These are phyloP conservation scores for Neocatenulostroma microsporum DNA, from an alignment of 2,329 filamentous ascomycete genomes.

Conservation along the genomic window DNA sequence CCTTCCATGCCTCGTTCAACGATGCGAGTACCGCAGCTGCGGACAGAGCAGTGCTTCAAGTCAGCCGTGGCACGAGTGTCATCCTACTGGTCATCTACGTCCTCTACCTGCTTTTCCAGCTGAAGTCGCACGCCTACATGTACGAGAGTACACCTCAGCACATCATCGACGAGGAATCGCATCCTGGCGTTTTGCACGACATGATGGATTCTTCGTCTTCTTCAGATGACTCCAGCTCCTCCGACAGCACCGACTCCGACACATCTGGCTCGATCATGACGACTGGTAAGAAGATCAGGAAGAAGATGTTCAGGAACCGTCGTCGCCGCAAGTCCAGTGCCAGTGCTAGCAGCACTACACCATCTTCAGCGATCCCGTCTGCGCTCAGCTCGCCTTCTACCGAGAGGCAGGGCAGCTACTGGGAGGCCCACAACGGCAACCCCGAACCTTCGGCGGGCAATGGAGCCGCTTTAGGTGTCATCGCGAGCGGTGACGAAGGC, in stretches of 20 bases:
- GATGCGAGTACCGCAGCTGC: conserved; percentile 22
- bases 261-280: conserved; percentile 53
- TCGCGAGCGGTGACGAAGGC: conserved; percentile 50
- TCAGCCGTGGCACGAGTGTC: conserved; percentile 83
- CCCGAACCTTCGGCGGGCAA: conserved; percentile 27
- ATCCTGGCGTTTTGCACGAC: conserved; percentile 73
- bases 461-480: conserved; percentile 31
- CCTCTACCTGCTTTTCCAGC: conserved; percentile 79
- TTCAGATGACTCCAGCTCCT: conserved; percentile 44
- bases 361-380: conserved; percentile 36
- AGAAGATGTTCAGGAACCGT: conserved; percentile 62
- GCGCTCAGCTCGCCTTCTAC: conserved; percentile 39
- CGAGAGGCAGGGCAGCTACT: conserved; percentile 32
- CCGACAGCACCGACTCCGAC: conserved; percentile 54
- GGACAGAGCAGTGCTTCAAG: conserved; percentile 48
- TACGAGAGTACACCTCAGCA: conserved; percentile 89
- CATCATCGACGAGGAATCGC: conserved; percentile 84
- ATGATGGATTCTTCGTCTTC: conserved; percentile 67
- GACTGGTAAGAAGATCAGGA: conserved; percentile 62
- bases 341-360: conserved; percentile 62
- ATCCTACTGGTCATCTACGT: conserved; percentile 75
- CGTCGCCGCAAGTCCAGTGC: conserved; percentile 70
- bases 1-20: conserved; percentile 80
- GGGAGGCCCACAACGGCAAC: conserved; percentile 26
- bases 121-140: conserved; percentile 86